Conservation (phyloP, 1,284 basidiomycete genomes). For the Stygiomarasmius scandens region DNA sequence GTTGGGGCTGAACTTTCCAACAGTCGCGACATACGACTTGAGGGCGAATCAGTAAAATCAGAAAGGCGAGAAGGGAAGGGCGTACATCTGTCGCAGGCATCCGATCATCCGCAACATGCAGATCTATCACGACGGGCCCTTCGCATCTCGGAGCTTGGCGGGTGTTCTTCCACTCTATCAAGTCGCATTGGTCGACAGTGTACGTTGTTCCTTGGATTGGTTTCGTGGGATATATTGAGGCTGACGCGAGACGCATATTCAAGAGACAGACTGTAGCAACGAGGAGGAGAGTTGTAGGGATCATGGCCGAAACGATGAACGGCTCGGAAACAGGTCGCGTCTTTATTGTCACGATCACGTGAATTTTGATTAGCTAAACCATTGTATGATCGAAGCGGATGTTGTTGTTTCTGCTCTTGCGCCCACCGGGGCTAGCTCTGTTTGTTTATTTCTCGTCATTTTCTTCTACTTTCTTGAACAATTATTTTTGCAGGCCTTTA, state of each 20-base stretch:
- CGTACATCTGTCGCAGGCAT: no score
- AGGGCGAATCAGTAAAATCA: not conserved
- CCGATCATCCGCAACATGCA: slow-evolving; percentile 43
- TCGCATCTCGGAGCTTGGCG: slow-evolving; percentile 38
- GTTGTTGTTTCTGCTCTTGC: no score
- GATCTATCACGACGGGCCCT: slow-evolving; percentile 41
- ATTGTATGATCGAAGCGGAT: no score
- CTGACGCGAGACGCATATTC: slow-evolving; percentile 12
- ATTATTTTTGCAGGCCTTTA: no score
- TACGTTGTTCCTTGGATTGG: slow-evolving; percentile 49
- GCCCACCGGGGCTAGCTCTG: no score
- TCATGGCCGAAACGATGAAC: not conserved
- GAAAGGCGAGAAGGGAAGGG: slow-evolving; percentile 6
- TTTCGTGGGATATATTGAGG: slow-evolving; percentile 48
- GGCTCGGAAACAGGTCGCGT: no score
- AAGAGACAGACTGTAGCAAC: slow-evolving; percentile 1
- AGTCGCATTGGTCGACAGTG: slow-evolving; percentile 39
- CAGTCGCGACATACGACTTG: not conserved
- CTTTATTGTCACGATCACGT: no score
- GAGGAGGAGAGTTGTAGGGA: not conserved
- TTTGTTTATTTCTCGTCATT: no score
- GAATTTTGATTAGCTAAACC: no score
- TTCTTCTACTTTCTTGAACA: no score
- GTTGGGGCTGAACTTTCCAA: slow-evolving; percentile 2
- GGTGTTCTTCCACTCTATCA: slow-evolving; percentile 53